Base-by-base conservation (phyloP, 768 basidiomycete species). In the Termitomyces sp. region DNA sequence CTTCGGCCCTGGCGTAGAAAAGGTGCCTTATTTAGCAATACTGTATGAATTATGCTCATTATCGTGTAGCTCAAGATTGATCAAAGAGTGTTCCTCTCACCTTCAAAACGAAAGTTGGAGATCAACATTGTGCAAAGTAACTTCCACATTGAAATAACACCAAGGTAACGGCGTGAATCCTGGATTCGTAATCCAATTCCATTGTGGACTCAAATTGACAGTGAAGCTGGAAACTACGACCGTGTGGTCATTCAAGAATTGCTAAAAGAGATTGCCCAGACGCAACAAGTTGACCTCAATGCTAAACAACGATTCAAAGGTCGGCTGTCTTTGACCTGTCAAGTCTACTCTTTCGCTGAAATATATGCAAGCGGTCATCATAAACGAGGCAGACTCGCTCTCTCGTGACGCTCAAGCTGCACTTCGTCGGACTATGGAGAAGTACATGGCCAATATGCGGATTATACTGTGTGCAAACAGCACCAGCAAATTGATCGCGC, bases 291-390 rank as follows among this genome's bases (percentile, higher is more conserved):
- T 10, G 96, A 99, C 73, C 71, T 98, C 60, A 91, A 83, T 66
- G 96, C 96, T 3, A 95, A 90, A 68, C 94, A 99, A 64, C 80
- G 91, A 56, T 99, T 99, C 74, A 99, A 99, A 79, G 94, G 96
- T 94, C 40, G 42, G 72, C 37, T 32, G 12, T 59, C 44, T 51
- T 37, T 39, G 11, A 25, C 43, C 48, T 46, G 32, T 28, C 3
- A n/a, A n/a, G 11, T n/a, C 14, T 39, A 8, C 23, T 28, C 11
- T 2, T 6, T 10, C 17, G 35, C 11, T 51, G 25, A 51, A 51
- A 11, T 28, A 23, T 21, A 19, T 16, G 56, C 52, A 57, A 98
- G 96, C 95, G n/a, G 95, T 99, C 50, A 81, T 99, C 56, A 97
- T 99, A 66, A 98, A 98, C 63, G 96, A 98, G 72, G 96, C 96